Evolutionary conservation across 192 early-diverging fungal genomes (phyloP), one percentile per base, ranked within the genome.

Genomic region (Coemansia sp.): DNA sequence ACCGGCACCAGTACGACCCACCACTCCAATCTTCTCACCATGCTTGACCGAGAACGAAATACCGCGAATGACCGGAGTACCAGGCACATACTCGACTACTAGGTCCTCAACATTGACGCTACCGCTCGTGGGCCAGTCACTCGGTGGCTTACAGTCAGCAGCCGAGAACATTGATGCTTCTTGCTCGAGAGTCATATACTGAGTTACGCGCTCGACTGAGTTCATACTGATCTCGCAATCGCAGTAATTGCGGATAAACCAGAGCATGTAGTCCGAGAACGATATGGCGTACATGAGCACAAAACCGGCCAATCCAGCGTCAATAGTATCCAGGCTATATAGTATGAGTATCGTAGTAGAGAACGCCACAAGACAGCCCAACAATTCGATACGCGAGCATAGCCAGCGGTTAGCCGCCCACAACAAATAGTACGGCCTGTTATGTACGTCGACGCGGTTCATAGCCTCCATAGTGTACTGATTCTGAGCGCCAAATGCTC

Each of bases 331-430:
- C 37, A 87, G 73, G 23, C 47, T 67, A 43, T 78, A 60, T 4
- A 95, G 32, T 47, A 97, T 85, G 19, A 91, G 76, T 16, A 95
- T 58, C 4, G 88, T 90, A 28, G 92, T 86, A 38, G 81, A 82
- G 43, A 96, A 91, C 19, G 88, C 75, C n/a, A 97, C 92, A 23
- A 92, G 72, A 13, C 89, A 89, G 39, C 91, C 93, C 0, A 91
- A 80, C 30, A 92, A 71, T 62, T 95, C 95, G 37, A 92, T 92
- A 49, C 97, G 89, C 60, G 91, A 85, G 66, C 90, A 91, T 42
- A 98, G 82, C 95, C 95, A 97, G 59, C 95, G 87, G 85, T 96
- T 99, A 33, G 91, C 87, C 1, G 88, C 88, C 94, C 95, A 95
- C 83, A 96, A 86, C 73, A 90, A 88, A 64, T 95, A 90, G 74